phyloP scores from a whole-genome alignment of 2,329 filamentous ascomycete genomes.

The Phyllosticta ampelicida region DNA sequence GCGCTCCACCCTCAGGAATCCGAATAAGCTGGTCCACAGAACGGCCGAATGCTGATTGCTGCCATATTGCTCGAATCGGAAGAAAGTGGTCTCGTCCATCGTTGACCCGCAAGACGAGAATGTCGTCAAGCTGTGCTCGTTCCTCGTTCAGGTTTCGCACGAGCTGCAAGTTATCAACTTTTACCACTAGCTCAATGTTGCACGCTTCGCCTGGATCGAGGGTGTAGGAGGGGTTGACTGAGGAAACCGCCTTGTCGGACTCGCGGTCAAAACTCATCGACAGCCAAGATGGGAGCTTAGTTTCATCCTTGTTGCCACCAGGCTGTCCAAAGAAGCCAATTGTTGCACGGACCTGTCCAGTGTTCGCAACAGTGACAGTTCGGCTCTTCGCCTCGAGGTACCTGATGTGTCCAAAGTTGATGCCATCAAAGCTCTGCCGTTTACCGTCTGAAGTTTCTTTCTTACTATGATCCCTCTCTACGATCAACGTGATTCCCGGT shows the following conservation, averaged over 20 bases:
- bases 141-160: slow-evolving; percentile 63
- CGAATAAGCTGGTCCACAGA: slow-evolving; percentile 82
- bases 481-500: slow-evolving; percentile 70
- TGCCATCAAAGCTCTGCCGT: slow-evolving; percentile 39
- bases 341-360: slow-evolving; percentile 67
- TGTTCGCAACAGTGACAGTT: slow-evolving; percentile 81
- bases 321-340: slow-evolving; percentile 72
- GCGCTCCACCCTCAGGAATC: slow-evolving; percentile 67
- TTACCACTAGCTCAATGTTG: slow-evolving; percentile 55
- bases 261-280: slow-evolving; percentile 52
- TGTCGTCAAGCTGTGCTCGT: slow-evolving; percentile 60
- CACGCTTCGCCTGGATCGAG: slow-evolving; percentile 79
- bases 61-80: slow-evolving; percentile 66
- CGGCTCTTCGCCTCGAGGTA: slow-evolving; percentile 57
- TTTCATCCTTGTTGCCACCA: slow-evolving; percentile 34
- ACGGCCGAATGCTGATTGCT: slow-evolving; percentile 70
- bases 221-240: slow-evolving; percentile 40
- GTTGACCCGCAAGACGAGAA: slow-evolving; percentile 74
- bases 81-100: slow-evolving; percentile 88
- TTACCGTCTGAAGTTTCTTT: slow-evolving; percentile 26
- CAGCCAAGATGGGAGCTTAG: slow-evolving; percentile 55
- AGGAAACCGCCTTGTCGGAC: slow-evolving; percentile 23
- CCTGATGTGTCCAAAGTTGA: slow-evolving; percentile 68
- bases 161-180: slow-evolving; percentile 52
- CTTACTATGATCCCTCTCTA: slow-evolving; percentile 42